Evolutionary conservation across 2,329 filamentous ascomycete genomes (phyloP).

Genomic region (Ascosphaera apis): DNA sequence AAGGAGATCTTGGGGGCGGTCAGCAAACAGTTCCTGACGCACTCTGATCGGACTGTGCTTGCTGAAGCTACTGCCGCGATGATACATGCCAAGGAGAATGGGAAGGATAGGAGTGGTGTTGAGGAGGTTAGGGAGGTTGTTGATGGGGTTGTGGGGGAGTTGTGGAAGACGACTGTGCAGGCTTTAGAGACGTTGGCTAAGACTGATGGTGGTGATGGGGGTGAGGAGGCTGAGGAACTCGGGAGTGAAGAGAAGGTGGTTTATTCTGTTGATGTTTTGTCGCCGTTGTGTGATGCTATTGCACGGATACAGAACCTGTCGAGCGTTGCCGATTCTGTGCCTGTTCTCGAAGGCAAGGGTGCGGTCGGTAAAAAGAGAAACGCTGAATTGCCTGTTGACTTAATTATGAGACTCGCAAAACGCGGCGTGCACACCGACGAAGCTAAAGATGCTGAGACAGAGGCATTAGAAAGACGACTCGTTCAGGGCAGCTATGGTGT

Average conservation of each 20-base stretch:
- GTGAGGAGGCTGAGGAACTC: constrained; percentile 29
- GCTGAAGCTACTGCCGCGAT: constrained; percentile 64
- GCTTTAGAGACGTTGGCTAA: constrained; percentile 48
- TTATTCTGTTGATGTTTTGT: constrained; percentile 40
- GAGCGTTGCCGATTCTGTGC: constrained; percentile 54
- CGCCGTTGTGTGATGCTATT: constrained; percentile 48
- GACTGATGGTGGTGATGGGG: constrained; percentile 45
- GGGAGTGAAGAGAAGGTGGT: constrained; percentile 9
- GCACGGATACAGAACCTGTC: constrained; percentile 62
- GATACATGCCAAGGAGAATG: constrained; percentile 62
- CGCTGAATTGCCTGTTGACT: constrained; percentile 30
- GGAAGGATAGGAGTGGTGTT: constrained; percentile 69
- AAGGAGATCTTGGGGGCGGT: constrained; percentile 70
- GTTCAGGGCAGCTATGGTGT: constrained; percentile 53
- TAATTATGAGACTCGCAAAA: constrained; percentile 48
- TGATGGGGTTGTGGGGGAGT: constrained; percentile 50
- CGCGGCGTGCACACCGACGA: constrained; percentile 41
- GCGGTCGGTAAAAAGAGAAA: constrained; percentile 15
- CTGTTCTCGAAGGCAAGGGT: constrained; percentile 41
- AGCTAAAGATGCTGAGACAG: constrained; percentile 44
- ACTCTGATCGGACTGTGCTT: constrained; percentile 66
- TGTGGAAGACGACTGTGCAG: constrained; percentile 70
- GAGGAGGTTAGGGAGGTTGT: constrained; percentile 75
- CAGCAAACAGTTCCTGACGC: constrained; percentile 80
- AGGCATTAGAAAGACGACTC: constrained; percentile 57